Conservation (phyloP, 345 rosid genomes). For the Ailanthus altissimus region DNA sequence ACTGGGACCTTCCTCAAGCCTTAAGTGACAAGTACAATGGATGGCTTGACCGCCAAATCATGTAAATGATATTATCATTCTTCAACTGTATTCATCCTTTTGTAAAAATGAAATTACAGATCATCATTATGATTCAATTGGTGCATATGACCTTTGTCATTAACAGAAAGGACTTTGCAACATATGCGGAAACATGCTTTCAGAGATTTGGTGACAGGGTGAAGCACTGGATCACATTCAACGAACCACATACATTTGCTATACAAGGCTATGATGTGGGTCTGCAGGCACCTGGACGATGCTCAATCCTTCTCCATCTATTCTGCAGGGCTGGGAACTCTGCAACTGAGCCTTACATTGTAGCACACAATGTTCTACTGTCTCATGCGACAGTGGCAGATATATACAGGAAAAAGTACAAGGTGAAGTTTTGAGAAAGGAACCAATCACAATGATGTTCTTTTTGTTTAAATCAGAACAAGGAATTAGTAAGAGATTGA, state of each 20-base stretch:
- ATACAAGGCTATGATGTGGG: slow-evolving; percentile 93
- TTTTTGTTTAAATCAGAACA: too few species aligned
- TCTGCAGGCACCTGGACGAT: slow-evolving; percentile 85
- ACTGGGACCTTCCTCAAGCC: slow-evolving; percentile 99
- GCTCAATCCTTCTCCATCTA: slow-evolving; percentile 62
- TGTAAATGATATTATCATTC: slow-evolving; percentile 42
- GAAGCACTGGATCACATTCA: slow-evolving; percentile 90
- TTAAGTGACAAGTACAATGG: slow-evolving; percentile 75
- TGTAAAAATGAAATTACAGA: not conserved
- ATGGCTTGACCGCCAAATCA: slow-evolving; percentile 74
- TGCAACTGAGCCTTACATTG: slow-evolving; percentile 90
- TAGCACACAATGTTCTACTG: slow-evolving; percentile 74
- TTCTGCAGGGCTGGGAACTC: slow-evolving; percentile 80
- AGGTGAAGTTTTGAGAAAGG: slow-evolving; percentile 40
- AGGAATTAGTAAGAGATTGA: too few species aligned
- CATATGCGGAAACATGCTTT: slow-evolving; percentile 82
- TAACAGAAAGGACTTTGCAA: slow-evolving; percentile 75
- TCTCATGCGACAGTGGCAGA: slow-evolving; percentile 64
- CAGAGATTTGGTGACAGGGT: slow-evolving; percentile 87
- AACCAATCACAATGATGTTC: too few species aligned
- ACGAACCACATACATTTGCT: slow-evolving; percentile 84
- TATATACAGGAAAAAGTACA: slow-evolving; percentile 69
- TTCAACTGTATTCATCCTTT: not conserved
- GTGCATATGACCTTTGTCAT: not conserved
- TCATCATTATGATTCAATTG: not conserved